Evolutionary conservation across 2,329 filamentous ascomycete genomes (phyloP).

Genomic region (Trichoderma sp.): DNA sequence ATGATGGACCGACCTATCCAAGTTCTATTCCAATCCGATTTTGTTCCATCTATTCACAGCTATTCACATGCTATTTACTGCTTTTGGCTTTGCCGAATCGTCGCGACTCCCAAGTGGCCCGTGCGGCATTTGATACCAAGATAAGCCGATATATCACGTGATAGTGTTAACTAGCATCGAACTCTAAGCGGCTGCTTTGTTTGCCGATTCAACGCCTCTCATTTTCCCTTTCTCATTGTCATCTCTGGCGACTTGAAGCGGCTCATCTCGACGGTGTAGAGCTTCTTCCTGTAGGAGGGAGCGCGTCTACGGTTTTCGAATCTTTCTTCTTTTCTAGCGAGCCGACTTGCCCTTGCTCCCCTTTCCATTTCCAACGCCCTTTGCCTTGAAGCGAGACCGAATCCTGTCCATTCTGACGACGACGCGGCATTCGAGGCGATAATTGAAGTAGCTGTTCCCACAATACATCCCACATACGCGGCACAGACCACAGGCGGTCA

Average conservation of each 20-base stretch:
- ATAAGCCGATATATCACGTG: constrained; percentile 10
- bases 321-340: not conserved
- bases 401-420: constrained; percentile 1
- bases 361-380: constrained; percentile 2
- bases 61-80: not conserved
- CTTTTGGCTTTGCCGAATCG: not conserved
- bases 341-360: not conserved
- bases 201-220: constrained; percentile 2
- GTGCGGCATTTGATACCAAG: constrained; percentile 1
- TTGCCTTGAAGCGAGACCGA: not conserved
- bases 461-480: not conserved
- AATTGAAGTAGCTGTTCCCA: constrained; percentile 14
- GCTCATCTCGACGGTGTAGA: constrained; percentile 1
- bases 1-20: not conserved
- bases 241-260: constrained; percentile 11
- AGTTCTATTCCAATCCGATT: too few species aligned
- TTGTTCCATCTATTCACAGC: not conserved
- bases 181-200: constrained; percentile 2
- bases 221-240: constrained; percentile 9
- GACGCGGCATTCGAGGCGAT: constrained; percentile 5
- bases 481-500: not conserved
- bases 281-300: constrained; percentile 12
- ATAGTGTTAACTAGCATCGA: not conserved
- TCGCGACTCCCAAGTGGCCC: not conserved
- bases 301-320: not conserved